phyloP scores from a whole-genome alignment of 345 rosid species.

The Populus deltoides region DNA sequence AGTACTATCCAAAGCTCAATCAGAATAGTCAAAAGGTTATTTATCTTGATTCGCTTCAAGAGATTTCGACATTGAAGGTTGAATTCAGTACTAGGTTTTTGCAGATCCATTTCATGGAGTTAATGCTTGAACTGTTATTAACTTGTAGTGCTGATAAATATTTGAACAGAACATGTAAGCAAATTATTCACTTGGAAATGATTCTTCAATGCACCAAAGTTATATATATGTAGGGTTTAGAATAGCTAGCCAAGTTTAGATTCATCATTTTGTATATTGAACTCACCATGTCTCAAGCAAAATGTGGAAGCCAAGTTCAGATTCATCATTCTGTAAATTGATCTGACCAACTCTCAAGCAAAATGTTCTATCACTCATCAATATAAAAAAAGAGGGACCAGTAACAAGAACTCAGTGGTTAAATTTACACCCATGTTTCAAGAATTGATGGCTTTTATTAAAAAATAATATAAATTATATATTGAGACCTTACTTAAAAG shows the following conservation, averaged over 20 bases:
- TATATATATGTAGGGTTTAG: neutral
- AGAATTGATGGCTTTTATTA: no score
- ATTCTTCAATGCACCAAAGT: neutral
- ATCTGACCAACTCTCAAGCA: neutral
- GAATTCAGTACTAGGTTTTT: neutral
- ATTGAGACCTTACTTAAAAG: fast-evolving
- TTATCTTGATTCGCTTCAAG: neutral
- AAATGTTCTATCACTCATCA: neutral
- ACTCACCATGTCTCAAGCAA: no score
- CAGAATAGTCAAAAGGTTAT: neutral
- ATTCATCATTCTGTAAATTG: neutral
- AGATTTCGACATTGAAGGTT: neutral
- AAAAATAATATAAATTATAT: no score
- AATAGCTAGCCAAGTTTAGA: neutral
- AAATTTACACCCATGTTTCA: neutral
- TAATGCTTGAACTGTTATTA: neutral
- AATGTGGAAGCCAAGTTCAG: no score
- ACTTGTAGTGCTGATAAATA: neutral
- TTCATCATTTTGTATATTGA: no score
- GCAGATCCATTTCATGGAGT: neutral
- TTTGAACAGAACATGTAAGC: neutral
- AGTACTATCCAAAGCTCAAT: neutral
- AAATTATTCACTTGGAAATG: neutral
- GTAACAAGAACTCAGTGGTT: neutral
- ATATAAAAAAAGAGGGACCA: neutral